Percentiles rank a stretch among this genome's conserved stretches.
Evolutionary conservation across 2,329 filamentous ascomycete species (phyloP).

Genomic region (Colletotrichum lentis): DNA sequence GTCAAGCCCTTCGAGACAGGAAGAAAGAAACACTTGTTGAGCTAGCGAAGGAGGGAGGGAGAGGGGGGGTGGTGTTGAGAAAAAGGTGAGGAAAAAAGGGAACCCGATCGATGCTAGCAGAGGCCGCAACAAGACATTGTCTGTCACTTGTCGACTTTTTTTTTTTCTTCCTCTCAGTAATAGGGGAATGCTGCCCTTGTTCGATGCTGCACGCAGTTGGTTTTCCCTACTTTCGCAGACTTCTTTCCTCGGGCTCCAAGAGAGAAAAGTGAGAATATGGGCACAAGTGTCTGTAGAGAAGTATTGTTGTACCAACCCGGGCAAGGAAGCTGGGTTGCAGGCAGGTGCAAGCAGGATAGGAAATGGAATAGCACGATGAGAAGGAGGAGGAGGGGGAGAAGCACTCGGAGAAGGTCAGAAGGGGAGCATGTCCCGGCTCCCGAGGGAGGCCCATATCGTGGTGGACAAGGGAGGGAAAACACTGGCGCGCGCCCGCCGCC

Average conservation of each 20-base stretch:
- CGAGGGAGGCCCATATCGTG: slow-evolving; percentile 28
- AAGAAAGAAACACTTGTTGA: neutral
- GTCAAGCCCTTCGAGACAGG: neutral
- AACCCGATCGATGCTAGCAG: slow-evolving; percentile 16
- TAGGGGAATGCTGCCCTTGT: neutral
- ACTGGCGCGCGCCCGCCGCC: neutral
- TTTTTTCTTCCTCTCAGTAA: neutral
- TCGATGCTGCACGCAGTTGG: slow-evolving; percentile 8
- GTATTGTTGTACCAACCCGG: neutral
- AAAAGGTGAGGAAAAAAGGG: neutral
- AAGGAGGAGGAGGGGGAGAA: neutral
- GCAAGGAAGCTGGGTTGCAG: neutral
- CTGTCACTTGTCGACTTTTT: slow-evolving; percentile 27
- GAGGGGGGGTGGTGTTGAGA: neutral
- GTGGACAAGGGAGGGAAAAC: neutral
- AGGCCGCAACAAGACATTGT: slow-evolving; percentile 26
- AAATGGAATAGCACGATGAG: neutral
- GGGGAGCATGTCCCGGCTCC: slow-evolving; percentile 29
- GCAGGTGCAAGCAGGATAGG: neutral
- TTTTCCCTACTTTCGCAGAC: neutral
- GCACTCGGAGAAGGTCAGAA: slow-evolving; percentile 11
- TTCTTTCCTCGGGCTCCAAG: neutral
- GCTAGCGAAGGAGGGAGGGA: neutral
- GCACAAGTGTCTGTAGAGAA: neutral
- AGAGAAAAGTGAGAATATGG: neutral